Base-by-base conservation (phyloP, 164 flowering plant species). In the Berberis vulgaris region DNA sequence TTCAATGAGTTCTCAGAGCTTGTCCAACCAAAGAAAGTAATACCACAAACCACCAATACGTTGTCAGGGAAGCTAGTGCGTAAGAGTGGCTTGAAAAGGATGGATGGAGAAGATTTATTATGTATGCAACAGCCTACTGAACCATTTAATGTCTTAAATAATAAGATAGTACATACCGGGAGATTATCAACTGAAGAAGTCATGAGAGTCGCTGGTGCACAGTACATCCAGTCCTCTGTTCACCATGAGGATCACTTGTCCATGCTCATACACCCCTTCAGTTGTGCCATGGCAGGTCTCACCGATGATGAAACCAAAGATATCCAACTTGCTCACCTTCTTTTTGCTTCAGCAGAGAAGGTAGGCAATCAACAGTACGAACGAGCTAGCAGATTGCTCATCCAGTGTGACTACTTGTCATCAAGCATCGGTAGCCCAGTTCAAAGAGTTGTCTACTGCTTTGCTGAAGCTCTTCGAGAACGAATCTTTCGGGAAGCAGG, bases 391-490 rank as follows among this genome's bases (percentile, higher is more conserved):
- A 26, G 26, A 26, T 26, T 26, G 26, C 26, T 26, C 26, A 26
- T 26, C 26, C 26, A 26, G 26, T 26, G 26, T 26, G 26, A 26
- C 26, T 26, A 26, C 53, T 49, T 70, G 66, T 74, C 81, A 50
- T 81, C 84, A 6, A 40, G 12, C 2, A 56, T 50, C 0, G 83
- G 82, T 12, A 79, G 61, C 46, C 75, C 86, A 1, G 75, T 84
- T 13, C 79, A 83, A 50, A 64, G 87, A 49, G 67, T 83, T 3
- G 86, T 77, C 12, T 73, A 71, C 67, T 76, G 83, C 47, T 83
- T 82, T 38, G 65, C 83, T 8, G 76, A 70, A 60, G 93, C 83
- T 45, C 80, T 85, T 45, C 69, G 67, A 5, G 86, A 81, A 47
- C 80, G 65, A 65, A 85, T 87, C 26, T 71, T 79, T 56, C 61